Conservation (phyloP, 75 land plant genomes). For the Sequoia sempervirens region DNA sequence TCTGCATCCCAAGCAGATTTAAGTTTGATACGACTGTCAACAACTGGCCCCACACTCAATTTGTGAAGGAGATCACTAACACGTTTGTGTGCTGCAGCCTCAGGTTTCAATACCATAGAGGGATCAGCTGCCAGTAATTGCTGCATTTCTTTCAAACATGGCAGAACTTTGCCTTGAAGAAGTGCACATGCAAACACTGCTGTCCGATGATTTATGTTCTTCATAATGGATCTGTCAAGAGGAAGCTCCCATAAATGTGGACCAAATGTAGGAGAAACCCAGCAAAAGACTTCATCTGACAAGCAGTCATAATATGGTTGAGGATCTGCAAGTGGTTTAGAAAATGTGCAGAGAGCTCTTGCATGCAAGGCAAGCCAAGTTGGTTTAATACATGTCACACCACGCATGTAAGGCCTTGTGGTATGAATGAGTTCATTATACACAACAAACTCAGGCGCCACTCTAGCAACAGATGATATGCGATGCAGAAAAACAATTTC, state of each 20-base stretch:
- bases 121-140: conserved; percentile 64
- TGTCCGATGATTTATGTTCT: conserved; percentile 29
- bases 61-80: conserved; percentile 65
- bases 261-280: conserved; percentile 74
- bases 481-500: conserved; percentile 73
- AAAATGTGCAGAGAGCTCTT: conserved; percentile 67
- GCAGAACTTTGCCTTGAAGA: conserved; percentile 85
- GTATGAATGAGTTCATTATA: conserved; percentile 74
- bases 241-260: conserved; percentile 88
- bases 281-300: conserved; percentile 58
- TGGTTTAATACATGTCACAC: conserved; percentile 67
- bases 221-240: conserved; percentile 40
- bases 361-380: conserved; percentile 76
- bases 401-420: conserved; percentile 76
- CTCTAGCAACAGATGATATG: conserved; percentile 51
- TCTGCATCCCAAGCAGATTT: conserved; percentile 50
- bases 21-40: conserved; percentile 58
- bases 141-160: conserved; percentile 45
- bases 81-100: conserved; percentile 57
- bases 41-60: conserved; percentile 29
- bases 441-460: conserved; percentile 81
- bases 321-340: conserved; percentile 74
- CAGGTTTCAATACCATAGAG: conserved; percentile 47
- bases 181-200: conserved; percentile 79
- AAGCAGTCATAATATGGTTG: conserved; percentile 75